Conservation (phyloP, 805 yeast genomes). For the Candida adriatica region DNA sequence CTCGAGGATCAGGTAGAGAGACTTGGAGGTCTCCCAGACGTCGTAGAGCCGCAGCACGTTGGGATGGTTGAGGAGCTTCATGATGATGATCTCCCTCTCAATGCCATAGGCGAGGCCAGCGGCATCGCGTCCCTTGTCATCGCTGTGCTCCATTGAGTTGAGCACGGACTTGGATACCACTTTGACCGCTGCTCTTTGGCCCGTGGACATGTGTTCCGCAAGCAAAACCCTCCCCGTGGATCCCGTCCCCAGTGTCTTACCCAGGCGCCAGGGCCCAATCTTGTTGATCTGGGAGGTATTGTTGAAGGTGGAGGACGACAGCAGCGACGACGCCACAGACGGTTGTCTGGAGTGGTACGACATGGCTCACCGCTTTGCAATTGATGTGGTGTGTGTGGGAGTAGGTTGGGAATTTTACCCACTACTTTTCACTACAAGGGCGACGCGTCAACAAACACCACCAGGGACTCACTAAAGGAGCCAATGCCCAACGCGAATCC, state of each 20-base stretch:
- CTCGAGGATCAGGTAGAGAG: conserved; percentile 70
- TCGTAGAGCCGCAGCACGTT: conserved; percentile 91
- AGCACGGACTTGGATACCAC: conserved; percentile 65
- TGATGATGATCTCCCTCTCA: conserved; percentile 93
- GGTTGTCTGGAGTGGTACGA: conserved; percentile 45
- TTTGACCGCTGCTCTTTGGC: conserved; percentile 77
- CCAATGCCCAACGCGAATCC: no score
- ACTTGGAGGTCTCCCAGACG: conserved; percentile 96
- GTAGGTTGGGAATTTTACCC: no score
- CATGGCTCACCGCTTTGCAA: conserved; percentile 17
- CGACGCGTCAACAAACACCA: no score
- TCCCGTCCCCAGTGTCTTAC: conserved; percentile 74
- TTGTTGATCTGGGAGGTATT: conserved; percentile 33
- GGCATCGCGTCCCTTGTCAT: conserved; percentile 35
- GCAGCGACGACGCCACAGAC: conserved; percentile 50
- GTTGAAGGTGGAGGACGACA: conserved; percentile 37
- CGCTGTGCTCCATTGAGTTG: conserved; percentile 25
- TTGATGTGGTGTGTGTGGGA: neutral
- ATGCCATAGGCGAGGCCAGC: conserved; percentile 86
- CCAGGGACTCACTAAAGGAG: no score
- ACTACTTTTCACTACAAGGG: no score
- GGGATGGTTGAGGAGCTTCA: conserved; percentile 92
- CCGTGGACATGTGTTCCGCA: conserved; percentile 62
- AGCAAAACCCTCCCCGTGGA: conserved; percentile 76
- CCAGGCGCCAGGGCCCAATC: conserved; percentile 81